Evolutionary conservation across 805 yeast species (phyloP).

Genomic region (Wickerhamomyces mucosus): DNA sequence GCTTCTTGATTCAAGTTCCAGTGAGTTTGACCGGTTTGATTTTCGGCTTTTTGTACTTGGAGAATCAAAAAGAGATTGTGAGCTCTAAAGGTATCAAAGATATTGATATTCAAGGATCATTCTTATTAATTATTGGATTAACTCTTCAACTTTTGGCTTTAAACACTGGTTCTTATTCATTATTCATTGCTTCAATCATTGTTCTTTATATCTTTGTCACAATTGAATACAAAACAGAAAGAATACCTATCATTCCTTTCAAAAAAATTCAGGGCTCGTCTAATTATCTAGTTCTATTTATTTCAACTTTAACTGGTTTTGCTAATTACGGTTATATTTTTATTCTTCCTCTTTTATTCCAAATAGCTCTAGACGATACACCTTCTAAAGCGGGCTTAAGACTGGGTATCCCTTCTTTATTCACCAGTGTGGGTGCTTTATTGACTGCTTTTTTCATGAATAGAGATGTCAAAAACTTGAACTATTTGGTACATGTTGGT

Average conservation of each 20-base stretch:
- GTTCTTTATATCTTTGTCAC: slow-evolving; percentile 11
- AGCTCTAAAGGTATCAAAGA: too few relatives aligned
- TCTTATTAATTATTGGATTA: slow-evolving; percentile 24
- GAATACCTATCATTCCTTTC: slow-evolving; percentile 28
- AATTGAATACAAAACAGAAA: slow-evolving; percentile 18
- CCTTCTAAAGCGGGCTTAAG: slow-evolving; percentile 32
- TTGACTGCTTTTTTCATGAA: slow-evolving; percentile 31
- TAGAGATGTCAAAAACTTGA: slow-evolving; percentile 19
- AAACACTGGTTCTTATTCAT: slow-evolving; percentile 6
- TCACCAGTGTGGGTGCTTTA: slow-evolving; percentile 34
- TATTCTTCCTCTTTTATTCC: slow-evolving; percentile 33
- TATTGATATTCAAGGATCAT: slow-evolving; percentile 28
- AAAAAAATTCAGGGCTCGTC: slow-evolving; percentile 17
- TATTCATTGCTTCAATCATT: slow-evolving; percentile 9
- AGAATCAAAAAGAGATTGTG: slow-evolving; percentile 7
- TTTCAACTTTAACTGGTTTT: slow-evolving; percentile 29
- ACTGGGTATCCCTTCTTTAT: slow-evolving; percentile 30
- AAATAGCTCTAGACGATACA: slow-evolving; percentile 30
- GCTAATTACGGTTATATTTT: slow-evolving; percentile 31
- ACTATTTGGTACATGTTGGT: slow-evolving; percentile 24
- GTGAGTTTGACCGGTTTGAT: slow-evolving; percentile 22
- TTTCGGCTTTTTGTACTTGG: slow-evolving; percentile 21
- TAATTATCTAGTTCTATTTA: slow-evolving; percentile 19
- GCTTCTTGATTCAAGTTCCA: slow-evolving; percentile 27
- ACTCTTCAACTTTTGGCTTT: slow-evolving; percentile 23